A percentile compares a stretch with the other conserved stretches of the same genome.
phyloP scores from a whole-genome alignment of 306 rosid species.

The Dicorynia guianensis region DNA sequence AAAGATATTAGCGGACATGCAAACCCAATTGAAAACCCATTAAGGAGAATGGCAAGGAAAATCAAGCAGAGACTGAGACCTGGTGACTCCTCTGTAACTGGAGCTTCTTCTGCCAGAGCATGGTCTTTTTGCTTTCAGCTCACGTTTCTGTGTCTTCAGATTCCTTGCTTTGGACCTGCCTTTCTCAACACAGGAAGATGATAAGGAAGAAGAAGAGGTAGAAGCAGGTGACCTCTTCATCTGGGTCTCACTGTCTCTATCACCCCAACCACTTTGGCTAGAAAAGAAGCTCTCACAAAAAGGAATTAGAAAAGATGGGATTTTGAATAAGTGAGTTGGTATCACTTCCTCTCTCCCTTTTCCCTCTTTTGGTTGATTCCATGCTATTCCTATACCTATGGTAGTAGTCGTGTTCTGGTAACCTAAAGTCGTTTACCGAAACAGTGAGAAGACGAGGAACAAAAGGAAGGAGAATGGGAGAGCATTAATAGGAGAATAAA shows the following conservation, averaged over 20 bases:
- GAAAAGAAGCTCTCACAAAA: not conserved
- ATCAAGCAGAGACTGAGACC: conserved; percentile 42
- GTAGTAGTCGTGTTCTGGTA: conserved; percentile 51
- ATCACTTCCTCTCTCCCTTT: conserved; percentile 8
- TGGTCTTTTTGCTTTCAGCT: conserved; percentile 33
- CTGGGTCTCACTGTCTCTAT: conserved; percentile 19
- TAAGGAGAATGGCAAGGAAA: not conserved
- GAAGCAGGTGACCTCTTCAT: conserved; percentile 79
- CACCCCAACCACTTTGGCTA: not conserved
- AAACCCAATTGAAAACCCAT: conserved; percentile 43
- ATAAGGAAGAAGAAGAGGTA: conserved; percentile 53
- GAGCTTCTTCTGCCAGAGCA: conserved; percentile 70
- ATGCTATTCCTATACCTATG: conserved; percentile 28
- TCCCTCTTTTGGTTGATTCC: conserved; percentile 34
- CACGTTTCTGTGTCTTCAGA: conserved; percentile 45
- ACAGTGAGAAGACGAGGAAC: conserved; percentile 31
- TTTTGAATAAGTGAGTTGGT: conserved; percentile 16
- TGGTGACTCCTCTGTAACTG: conserved; percentile 92
- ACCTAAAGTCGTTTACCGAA: conserved; percentile 90
- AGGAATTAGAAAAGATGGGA: conserved; percentile 5
- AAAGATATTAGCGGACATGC: conserved; percentile 56
- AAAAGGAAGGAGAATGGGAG: conserved; percentile 28
- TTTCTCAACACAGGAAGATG: conserved; percentile 46
- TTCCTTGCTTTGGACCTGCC: conserved; percentile 46
- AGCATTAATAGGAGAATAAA: not conserved